Percentiles rank a stretch among this genome's conserved stretches.
These are phyloP conservation scores for Rhynchosporium graminicola DNA, from an alignment of 2,329 filamentous ascomycete genomes.

Conservation along the genomic window DNA sequence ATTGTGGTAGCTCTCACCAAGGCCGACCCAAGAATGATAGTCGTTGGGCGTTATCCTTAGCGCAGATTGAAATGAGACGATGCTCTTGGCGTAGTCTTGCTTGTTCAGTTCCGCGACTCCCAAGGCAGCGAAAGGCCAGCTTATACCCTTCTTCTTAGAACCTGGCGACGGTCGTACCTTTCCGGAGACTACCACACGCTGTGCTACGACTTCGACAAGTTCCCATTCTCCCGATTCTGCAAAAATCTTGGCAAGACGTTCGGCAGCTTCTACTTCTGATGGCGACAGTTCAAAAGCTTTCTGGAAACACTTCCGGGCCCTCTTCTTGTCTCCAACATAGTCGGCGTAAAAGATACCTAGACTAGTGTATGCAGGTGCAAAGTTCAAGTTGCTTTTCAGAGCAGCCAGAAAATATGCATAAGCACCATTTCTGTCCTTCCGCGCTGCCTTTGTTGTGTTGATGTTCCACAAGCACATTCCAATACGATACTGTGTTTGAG, in stretches of 20 bases:
- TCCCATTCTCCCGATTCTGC: constrained; percentile 95
- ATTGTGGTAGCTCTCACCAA: constrained; percentile 96
- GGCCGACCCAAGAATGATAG: constrained; percentile 93
- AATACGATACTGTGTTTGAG: constrained; percentile 83
- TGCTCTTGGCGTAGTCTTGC: constrained; percentile 84
- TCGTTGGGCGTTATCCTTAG: constrained; percentile 80
- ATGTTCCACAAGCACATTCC: constrained; percentile 86
- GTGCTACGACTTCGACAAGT: constrained; percentile 87
- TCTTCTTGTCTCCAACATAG: constrained; percentile 81
- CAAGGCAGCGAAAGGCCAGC: constrained; percentile 93
- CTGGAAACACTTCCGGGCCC: constrained; percentile 90
- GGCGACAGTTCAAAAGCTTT: constrained; percentile 93
- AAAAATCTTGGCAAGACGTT: constrained; percentile 82
- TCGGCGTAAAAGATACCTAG: constrained; percentile 90
- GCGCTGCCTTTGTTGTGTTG: constrained; percentile 69
- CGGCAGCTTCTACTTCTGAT: constrained; percentile 82
- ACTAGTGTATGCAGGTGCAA: constrained; percentile 87
- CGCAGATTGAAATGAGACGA: constrained; percentile 89
- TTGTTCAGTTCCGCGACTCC: constrained; percentile 95
- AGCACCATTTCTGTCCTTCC: constrained; percentile 78
- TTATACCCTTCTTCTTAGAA: constrained; percentile 88
- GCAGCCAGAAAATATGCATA: constrained; percentile 83
- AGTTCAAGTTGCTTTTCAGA: constrained; percentile 83
- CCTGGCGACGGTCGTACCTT: constrained; percentile 88
- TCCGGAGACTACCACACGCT: constrained; percentile 91